Evolutionary conservation across 257 asterid species (phyloP), one percentile per base, ranked within the genome.

Genomic region (Leonotis leonurus): DNA sequence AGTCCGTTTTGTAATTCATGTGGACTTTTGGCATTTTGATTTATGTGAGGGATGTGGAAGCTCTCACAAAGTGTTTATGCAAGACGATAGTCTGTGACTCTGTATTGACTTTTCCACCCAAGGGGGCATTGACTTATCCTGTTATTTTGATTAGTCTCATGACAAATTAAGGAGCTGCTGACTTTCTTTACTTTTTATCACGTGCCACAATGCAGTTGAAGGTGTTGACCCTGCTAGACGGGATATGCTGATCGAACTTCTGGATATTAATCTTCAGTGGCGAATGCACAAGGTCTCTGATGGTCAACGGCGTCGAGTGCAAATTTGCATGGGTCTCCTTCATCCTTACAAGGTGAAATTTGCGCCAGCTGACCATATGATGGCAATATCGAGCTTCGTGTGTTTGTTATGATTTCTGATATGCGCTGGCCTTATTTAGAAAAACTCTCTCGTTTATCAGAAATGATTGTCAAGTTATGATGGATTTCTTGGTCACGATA

Each of bases 251-350:
- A 83, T 89, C 48, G 95, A 92, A 25, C 79, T 92, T 59, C 76
- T 92, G 62, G 99, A 89, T 65, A 92, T 92, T 64, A 85, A 92
- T 79, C 86, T 92, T 56, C 78, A 33, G 3, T 92, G 99, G 99
- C 78, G 99, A 62, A 89, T 92, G 99, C 99, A 92, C 81, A 92
- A 92, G 79, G 97, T 92, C 51, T 92, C 99, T 58, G 99, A 89
- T 79, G 99, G 99, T 37, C 99, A 89, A 81, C 75, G 99, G 0
- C 97, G 99, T 36, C 73, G 99, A 62, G 99, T 92, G 64, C 99
- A 92, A 73, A 92, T 92, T 67, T 92, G 99, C 78, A 78, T 89
- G 97, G 99, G 99, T 65, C 93, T 92, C 67, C 99, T 92, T 61
- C 94, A 87, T 73, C 99, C 97, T 43, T 92, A 70, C 70, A 89